Conservation (phyloP, 805 yeast genomes). For the Maudiozyma pseudohumilis region DNA sequence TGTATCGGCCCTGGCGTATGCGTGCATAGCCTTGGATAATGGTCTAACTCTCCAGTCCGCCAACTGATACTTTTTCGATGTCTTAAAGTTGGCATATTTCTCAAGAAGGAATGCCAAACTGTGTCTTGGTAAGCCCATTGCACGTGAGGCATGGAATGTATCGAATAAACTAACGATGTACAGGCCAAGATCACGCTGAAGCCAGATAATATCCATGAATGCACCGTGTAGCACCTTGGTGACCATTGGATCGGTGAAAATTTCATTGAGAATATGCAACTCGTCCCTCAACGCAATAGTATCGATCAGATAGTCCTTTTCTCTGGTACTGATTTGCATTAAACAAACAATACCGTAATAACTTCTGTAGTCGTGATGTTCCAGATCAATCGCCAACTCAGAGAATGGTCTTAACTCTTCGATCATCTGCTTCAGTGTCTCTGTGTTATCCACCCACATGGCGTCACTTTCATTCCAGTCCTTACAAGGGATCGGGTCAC, state of each 20-base stretch:
- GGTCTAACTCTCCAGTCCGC: conserved; percentile 97
- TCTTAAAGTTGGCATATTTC: conserved; percentile 66
- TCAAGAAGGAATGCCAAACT: conserved; percentile 81
- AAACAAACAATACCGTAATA: conserved; percentile 85
- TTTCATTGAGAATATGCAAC: conserved; percentile 51
- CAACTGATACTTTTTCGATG: conserved; percentile 88
- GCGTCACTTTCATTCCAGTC: conserved; percentile 62
- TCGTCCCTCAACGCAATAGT: conserved; percentile 72
- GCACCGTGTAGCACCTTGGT: conserved; percentile 95
- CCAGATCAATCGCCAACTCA: conserved; percentile 87
- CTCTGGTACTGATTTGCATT: conserved; percentile 82
- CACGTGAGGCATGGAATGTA: conserved; percentile 81
- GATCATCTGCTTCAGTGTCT: conserved; percentile 45
- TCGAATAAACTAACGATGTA: conserved; percentile 86
- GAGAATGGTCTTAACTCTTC: conserved; percentile 37
- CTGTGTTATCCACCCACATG: conserved; percentile 60
- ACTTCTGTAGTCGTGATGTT: conserved; percentile 88
- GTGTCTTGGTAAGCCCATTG: conserved; percentile 68
- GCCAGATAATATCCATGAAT: conserved; percentile 92
- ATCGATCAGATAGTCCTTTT: conserved; percentile 81
- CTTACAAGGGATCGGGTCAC: conserved; percentile 41
- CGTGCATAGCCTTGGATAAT: conserved; percentile 57
- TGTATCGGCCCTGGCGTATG: conserved; percentile 91
- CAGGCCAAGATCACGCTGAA: conserved; percentile 88
- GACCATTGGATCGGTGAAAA: conserved; percentile 73